Base-by-base conservation (phyloP, 139 green algal species). In the Chlamydomonas asymmetrica region DNA sequence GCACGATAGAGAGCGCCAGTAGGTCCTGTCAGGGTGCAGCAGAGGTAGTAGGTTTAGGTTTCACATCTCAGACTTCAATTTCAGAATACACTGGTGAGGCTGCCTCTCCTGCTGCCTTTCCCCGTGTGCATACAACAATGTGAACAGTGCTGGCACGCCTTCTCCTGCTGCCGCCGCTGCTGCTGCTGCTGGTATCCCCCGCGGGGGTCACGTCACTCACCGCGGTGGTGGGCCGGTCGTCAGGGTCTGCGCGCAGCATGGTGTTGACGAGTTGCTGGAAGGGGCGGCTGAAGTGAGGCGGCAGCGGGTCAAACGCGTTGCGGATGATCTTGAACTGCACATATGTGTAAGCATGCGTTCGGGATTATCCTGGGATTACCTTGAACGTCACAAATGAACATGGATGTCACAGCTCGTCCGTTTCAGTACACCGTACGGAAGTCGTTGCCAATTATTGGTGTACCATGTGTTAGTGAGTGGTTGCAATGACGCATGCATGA, bases 311-410 rank as follows among this genome's bases (percentile, higher is more conserved):
- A 59, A 87, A 91, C 0, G 82, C 82, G 38, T 74, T 83, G 31
- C 82, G 78, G 50, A 91, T 68, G 78, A 91, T 85, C 64, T 88
- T 89, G 66, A 89, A 81, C 70, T 84, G 67, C 39, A 73, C n/a
- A n/a, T n/a, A n/a, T n/a, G n/a, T n/a, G n/a, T n/a, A n/a, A n/a
- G n/a, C n/a, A n/a, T n/a, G n/a, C n/a, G n/a, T n/a, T n/a, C n/a
- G n/a, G n/a, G n/a, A n/a, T n/a, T n/a, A n/a, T n/a, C n/a, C n/a
- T n/a, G n/a, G n/a, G n/a, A n/a, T n/a, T n/a, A n/a, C n/a, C n/a
- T n/a, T n/a, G n/a, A n/a, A n/a, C n/a, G n/a, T n/a, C n/a, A n/a
- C n/a, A n/a, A n/a, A n/a, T n/a, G n/a, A n/a, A n/a, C n/a, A n/a
- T n/a, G n/a, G n/a, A n/a, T n/a, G n/a, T n/a, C n/a, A n/a, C n/a